phyloP scores from a whole-genome alignment of 148 eudicot species.

The Nepenthes gracilis region DNA sequence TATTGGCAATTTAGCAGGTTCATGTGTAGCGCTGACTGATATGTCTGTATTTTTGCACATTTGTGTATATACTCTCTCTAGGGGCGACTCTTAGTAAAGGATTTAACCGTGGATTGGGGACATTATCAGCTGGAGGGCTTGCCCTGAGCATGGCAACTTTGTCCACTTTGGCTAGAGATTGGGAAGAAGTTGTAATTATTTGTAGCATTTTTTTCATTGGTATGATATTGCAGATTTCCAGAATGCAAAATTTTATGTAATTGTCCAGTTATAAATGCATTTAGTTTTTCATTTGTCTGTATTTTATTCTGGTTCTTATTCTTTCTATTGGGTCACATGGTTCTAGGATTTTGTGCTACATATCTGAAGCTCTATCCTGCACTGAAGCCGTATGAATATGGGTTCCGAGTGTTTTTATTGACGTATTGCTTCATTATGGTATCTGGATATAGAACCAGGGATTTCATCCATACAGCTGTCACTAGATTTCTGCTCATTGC shows the following conservation, averaged over 20 bases:
- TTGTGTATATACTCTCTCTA: conserved; percentile 7
- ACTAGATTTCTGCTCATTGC: conserved; percentile 78
- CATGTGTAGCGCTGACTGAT: not conserved
- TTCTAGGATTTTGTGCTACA: conserved; percentile 45
- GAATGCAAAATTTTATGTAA: not conserved
- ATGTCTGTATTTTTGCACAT: not conserved
- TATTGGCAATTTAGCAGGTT: not conserved
- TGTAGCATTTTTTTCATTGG: conserved; percentile 57
- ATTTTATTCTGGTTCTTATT: not conserved
- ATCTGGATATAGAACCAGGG: conserved; percentile 73
- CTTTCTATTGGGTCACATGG: conserved; percentile 4
- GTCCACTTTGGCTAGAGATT: conserved; percentile 49
- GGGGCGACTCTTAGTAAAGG: conserved; percentile 88
- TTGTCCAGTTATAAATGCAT: not conserved
- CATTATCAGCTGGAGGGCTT: conserved; percentile 70
- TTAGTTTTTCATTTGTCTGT: not conserved
- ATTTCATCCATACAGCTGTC: conserved; percentile 57
- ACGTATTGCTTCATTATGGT: conserved; percentile 83
- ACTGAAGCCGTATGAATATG: conserved; percentile 84
- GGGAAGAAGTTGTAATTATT: conserved; percentile 56
- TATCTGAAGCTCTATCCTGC: conserved; percentile 77
- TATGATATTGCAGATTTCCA: conserved; percentile 14
- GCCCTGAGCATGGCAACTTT: conserved; percentile 59
- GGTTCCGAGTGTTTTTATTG: conserved; percentile 74
- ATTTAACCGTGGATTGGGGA: conserved; percentile 75